Evolutionary conservation across 1,284 basidiomycete genomes (phyloP).

Genomic region (Coriolopsis trogii): DNA sequence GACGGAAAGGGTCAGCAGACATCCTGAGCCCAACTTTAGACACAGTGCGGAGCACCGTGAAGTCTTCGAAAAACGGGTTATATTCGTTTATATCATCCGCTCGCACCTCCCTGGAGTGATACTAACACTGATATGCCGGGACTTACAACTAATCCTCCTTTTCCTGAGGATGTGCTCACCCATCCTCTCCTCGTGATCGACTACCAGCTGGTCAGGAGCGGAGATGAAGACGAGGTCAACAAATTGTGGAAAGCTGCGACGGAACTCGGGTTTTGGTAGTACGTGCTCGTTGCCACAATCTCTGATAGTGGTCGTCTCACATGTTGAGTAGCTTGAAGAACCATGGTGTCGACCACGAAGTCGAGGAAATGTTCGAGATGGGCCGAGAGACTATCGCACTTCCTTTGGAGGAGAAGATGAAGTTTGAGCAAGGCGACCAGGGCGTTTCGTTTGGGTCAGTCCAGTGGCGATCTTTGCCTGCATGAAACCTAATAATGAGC

Average conservation of each 20-base stretch:
- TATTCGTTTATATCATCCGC: too few relatives aligned
- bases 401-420: slow-evolving; percentile 37
- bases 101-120: too few relatives aligned
- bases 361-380: slow-evolving; percentile 38
- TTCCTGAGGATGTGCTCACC: slow-evolving; percentile 35
- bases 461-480: too few relatives aligned
- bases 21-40: too few relatives aligned
- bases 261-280: slow-evolving; percentile 36
- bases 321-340: slow-evolving; percentile 33
- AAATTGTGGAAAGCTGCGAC: slow-evolving; percentile 34
- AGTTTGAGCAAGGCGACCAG: slow-evolving; percentile 36
- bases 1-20: too few relatives aligned
- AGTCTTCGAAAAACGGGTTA: too few relatives aligned
- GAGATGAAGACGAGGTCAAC: slow-evolving; percentile 29
- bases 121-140: too few relatives aligned
- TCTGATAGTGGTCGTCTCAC: background rate
- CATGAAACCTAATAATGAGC: too few relatives aligned
- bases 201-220: slow-evolving; percentile 29
- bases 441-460: slow-evolving; percentile 35
- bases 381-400: slow-evolving; percentile 36
- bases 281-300: background rate
- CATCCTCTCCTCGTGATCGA: slow-evolving; percentile 39
- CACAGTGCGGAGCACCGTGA: too few relatives aligned
- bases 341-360: slow-evolving; percentile 35
- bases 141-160: slow-evolving; percentile 24